Conservation (phyloP, 441 rosid species). For the Lepidium campestre region DNA sequence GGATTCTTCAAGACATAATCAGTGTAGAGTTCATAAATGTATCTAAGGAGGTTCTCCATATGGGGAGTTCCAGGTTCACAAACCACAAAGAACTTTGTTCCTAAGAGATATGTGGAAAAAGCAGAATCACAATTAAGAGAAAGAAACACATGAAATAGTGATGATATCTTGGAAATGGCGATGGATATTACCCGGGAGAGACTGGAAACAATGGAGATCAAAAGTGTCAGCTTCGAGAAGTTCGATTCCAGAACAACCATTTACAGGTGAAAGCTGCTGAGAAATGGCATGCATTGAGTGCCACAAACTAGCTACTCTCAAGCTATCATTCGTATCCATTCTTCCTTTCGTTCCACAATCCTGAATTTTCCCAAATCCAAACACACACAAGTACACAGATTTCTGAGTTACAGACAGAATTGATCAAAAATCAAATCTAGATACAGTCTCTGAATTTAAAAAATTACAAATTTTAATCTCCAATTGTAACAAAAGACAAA, state of each 20-base stretch:
- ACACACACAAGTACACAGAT: neutral
- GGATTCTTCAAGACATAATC: conserved; percentile 91
- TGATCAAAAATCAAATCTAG: neutral
- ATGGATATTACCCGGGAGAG: conserved; percentile 58
- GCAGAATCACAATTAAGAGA: neutral
- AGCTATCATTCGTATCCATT: conserved; percentile 92
- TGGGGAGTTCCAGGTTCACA: conserved; percentile 76
- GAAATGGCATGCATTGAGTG: conserved; percentile 98
- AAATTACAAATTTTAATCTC: neutral
- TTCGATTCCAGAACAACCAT: conserved; percentile 79
- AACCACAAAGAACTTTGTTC: conserved; percentile 91
- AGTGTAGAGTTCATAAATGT: conserved; percentile 78
- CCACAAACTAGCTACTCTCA: conserved; percentile 94
- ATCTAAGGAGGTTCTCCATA: conserved; percentile 76
- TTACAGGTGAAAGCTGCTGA: conserved; percentile 80
- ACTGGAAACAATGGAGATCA: conserved; percentile 87
- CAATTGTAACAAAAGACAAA: neutral
- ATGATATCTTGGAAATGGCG: neutral
- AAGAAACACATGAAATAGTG: neutral
- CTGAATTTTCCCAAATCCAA: conserved; percentile 27
- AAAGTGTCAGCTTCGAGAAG: conserved; percentile 85
- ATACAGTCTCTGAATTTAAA: neutral
- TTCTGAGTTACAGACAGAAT: neutral
- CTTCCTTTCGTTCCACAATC: conserved; percentile 88
- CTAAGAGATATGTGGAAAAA: conserved; percentile 21